Conservation (phyloP, 345 rosid species). For the Iberis pinnata region DNA sequence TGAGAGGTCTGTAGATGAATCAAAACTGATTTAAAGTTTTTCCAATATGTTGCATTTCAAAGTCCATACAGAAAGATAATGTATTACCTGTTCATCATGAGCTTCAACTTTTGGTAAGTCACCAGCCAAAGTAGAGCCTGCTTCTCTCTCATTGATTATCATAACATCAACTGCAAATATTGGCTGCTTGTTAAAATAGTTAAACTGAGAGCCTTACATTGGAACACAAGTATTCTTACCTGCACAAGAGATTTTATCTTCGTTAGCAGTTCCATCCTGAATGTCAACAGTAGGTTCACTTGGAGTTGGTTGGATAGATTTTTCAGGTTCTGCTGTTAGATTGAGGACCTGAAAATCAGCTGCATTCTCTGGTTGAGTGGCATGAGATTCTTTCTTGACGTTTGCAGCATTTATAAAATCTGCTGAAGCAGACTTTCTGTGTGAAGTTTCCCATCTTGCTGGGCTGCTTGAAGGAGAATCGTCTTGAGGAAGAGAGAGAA, state of each 20-base stretch:
- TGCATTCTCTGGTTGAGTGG: constrained; percentile 28
- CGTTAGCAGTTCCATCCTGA: too few relatives aligned
- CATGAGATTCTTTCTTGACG: constrained; percentile 39
- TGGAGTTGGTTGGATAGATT: constrained; percentile 25
- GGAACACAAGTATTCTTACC: too few relatives aligned
- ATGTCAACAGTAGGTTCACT: constrained; percentile 25
- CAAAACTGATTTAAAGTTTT: constrained; percentile 5
- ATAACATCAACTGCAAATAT: constrained; percentile 40
- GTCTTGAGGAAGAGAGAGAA: constrained; percentile 77
- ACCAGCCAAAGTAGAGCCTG: constrained; percentile 18
- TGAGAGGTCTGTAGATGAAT: constrained; percentile 20
- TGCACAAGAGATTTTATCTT: neutral
- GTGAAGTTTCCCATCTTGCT: constrained; percentile 46
- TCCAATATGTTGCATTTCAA: neutral
- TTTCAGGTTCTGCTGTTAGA: constrained; percentile 28
- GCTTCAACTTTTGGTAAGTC: constrained; percentile 20
- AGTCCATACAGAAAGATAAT: neutral
- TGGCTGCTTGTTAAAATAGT: too few relatives aligned
- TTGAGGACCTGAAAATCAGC: constrained; percentile 29
- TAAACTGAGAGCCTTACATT: too few relatives aligned
- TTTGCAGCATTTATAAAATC: constrained; percentile 33
- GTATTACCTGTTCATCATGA: constrained; percentile 14
- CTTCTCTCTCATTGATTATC: constrained; percentile 31
- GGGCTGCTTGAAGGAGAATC: constrained; percentile 68
- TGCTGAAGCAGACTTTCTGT: constrained; percentile 44